Base-by-base conservation (phyloP, 164 flowering plant genomes). In the Magnolia changhungtana region DNA sequence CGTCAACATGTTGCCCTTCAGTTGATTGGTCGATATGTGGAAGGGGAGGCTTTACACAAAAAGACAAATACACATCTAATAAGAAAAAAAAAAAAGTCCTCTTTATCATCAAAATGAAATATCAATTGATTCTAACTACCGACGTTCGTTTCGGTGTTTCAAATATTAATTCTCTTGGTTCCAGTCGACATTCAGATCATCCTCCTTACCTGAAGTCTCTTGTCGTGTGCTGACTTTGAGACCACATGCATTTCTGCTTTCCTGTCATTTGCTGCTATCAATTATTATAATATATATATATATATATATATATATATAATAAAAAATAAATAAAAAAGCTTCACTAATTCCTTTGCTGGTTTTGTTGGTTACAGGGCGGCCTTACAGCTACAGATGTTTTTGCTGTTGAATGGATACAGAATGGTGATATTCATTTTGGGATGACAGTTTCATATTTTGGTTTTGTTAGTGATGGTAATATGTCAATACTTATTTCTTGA, bases 381-480 rank as follows among this genome's bases (percentile, higher is more conserved):
- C 98, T 94, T 74, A 94, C 99, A 29, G 93, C 97, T 75, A 96
- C 97, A 45, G 99, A 96, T 87, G 99, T 96, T 73, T 94, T 96
- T 86, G 97, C 97, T 64, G 97, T 90, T 68, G 93, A 94, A 81
- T 96, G 99, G 99, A 86, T 90, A 75, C 95, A 92, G 70, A 88
- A 88, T 71, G 98, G 98, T 75, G 84, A 77, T 67, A 88, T 91
- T 78, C 99, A 96, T 85, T 96, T 89, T 83, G 99, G 99, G 75
- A 86, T 86, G 92, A 96, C 98, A 20, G 98, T 90, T 37, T 87
- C 99, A 77, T 96, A 96, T 86, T 96, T 81, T 81, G 99, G 99
- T 74, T 96, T 96, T 82, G 89, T 96, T 45, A 90, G 99, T 83
- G 99, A 96, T 88, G 99, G 99, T 94, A 89, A 90, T 27, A 68